A percentile compares a stretch with the other conserved stretches of the same genome.
phyloP scores from a whole-genome alignment of 148 eudicot species.

The Rhododendron griersonianum region DNA sequence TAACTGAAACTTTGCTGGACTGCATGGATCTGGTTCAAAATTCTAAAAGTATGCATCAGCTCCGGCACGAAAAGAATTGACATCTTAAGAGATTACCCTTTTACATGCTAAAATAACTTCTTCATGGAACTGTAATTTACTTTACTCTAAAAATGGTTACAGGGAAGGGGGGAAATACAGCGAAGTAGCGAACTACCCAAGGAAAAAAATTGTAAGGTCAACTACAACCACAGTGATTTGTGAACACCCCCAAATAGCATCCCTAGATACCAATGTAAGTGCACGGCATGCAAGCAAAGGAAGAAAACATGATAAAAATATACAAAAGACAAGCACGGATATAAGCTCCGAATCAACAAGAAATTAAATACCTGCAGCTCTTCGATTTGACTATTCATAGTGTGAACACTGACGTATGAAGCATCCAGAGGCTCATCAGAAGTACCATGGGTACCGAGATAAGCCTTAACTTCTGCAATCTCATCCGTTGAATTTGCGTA shows the following conservation, averaged over 20 bases:
- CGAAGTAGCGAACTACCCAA: neutral
- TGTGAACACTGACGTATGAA: constrained; percentile 42
- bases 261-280: neutral
- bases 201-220: neutral
- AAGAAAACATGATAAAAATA: neutral
- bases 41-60: neutral
- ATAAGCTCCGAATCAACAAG: neutral
- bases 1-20: neutral
- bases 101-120: neutral
- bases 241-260: neutral
- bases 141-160: neutral
- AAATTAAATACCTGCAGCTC: constrained; percentile 60
- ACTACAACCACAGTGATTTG: neutral
- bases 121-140: neutral
- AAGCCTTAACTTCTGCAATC: constrained; percentile 42
- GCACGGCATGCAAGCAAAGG: neutral
- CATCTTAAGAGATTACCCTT: neutral
- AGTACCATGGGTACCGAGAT: constrained; percentile 29
- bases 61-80: neutral
- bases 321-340: neutral
- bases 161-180: neutral
- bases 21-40: neutral
- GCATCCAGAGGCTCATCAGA: constrained; percentile 24
- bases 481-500: constrained; percentile 52
- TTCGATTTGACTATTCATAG: constrained; percentile 71